phyloP scores from a whole-genome alignment of 2,329 filamentous ascomycete species.

The Calonectria crousiana region DNA sequence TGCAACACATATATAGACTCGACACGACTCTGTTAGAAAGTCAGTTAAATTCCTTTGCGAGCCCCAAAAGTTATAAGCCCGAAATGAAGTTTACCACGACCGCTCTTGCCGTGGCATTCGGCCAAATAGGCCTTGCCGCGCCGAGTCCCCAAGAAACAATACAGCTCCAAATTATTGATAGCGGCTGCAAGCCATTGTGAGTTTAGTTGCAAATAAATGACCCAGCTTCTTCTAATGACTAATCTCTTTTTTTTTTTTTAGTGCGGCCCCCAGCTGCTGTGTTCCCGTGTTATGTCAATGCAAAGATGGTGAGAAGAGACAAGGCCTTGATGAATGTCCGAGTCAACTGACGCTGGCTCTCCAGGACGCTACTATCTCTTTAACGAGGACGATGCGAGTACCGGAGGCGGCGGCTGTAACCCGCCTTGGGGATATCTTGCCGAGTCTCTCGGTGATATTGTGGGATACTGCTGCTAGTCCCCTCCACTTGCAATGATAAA shows the following conservation, averaged over 20 bases:
- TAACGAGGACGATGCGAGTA: constrained; percentile 23
- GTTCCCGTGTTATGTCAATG: constrained; percentile 34
- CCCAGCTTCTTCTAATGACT: background rate
- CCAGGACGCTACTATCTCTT: constrained; percentile 27
- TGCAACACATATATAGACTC: background rate
- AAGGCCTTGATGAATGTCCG: too few relatives aligned
- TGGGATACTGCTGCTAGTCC: constrained; percentile 33
- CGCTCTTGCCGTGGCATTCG: constrained; percentile 2
- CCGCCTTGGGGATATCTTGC: constrained; percentile 32
- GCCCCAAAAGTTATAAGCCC: background rate
- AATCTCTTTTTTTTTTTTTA: background rate
- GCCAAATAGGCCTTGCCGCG: background rate
- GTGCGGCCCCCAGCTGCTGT: constrained; percentile 27
- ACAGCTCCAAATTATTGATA: constrained; percentile 25
- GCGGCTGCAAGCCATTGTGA: constrained; percentile 31
- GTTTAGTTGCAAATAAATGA: background rate
- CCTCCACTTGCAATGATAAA: background rate
- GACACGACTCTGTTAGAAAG: too few relatives aligned
- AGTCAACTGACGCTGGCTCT: background rate
- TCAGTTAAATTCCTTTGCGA: background rate
- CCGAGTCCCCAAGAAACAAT: constrained; percentile 7
- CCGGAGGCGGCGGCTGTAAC: constrained; percentile 26
- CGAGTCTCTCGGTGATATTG: constrained; percentile 20
- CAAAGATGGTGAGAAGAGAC: constrained; percentile 23
- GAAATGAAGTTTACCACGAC: constrained; percentile 28